Evolutionary conservation across 2,329 filamentous ascomycete species (phyloP).

Genomic region (Fusarium scirpi): DNA sequence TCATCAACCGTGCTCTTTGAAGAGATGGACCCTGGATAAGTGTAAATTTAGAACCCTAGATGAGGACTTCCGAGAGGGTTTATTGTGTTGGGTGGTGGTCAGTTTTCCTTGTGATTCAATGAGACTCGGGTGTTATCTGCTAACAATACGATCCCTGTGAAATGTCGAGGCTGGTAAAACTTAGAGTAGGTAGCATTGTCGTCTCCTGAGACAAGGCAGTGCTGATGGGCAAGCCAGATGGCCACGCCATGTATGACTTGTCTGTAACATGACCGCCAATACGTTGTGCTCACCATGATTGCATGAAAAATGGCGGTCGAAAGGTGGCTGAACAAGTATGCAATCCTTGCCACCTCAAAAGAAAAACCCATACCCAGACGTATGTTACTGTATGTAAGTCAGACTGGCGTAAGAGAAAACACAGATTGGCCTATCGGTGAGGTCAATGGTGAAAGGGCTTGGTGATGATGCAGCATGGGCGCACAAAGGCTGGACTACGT

Average conservation of each 20-base stretch:
- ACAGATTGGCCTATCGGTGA: slow-evolving; percentile 38
- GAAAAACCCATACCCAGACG: slow-evolving; percentile 1
- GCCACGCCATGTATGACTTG: slow-evolving; percentile 23
- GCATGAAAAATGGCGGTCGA: slow-evolving; percentile 34
- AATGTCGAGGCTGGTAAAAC: slow-evolving; percentile 4
- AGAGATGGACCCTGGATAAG: slow-evolving; percentile 17
- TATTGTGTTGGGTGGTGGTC: not conserved
- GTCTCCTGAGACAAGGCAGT: slow-evolving; percentile 23
- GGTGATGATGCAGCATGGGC: slow-evolving; percentile 18
- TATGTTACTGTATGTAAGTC: not conserved
- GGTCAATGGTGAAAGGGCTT: slow-evolving; percentile 27
- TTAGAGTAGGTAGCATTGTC: slow-evolving; percentile 15
- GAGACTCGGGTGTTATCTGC: slow-evolving; percentile 1
- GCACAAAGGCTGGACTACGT: slow-evolving; percentile 37
- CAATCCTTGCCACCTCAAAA: slow-evolving; percentile 17
- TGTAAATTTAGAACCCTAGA: slow-evolving; percentile 28
- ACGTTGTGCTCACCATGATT: slow-evolving; percentile 20
- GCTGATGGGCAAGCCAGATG: slow-evolving; percentile 20
- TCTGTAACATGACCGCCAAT: slow-evolving; percentile 15
- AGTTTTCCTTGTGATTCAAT: not conserved
- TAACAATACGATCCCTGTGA: not conserved
- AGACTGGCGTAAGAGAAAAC: slow-evolving; percentile 4
- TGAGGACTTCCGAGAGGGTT: slow-evolving; percentile 5
- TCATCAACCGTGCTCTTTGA: not conserved
- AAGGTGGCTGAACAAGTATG: slow-evolving; percentile 25